These are phyloP conservation scores for Arctostaphylos glauca DNA, from an alignment of 148 eudicot genomes.

Conservation along the genomic window DNA sequence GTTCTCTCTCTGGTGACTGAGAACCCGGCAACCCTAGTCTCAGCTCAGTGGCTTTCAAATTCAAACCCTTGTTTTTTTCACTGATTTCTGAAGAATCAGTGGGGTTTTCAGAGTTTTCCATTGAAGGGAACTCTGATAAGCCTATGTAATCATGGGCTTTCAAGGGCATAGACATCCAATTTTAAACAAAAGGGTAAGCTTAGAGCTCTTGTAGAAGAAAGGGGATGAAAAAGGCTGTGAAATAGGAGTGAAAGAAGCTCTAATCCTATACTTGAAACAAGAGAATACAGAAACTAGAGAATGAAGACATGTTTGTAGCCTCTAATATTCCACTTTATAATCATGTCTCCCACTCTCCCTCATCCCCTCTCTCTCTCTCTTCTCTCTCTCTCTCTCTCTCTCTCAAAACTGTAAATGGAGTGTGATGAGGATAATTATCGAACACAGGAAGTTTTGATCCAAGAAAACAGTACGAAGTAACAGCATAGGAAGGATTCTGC, in stretches of 20 bases:
- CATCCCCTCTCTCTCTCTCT: background rate
- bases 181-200: background rate
- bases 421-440: background rate
- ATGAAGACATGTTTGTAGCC: slow-evolving; percentile 6
- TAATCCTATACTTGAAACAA: background rate
- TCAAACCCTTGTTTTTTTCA: slow-evolving; percentile 29
- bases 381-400: background rate
- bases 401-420: background rate
- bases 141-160: slow-evolving; percentile 53
- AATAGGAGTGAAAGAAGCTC: slow-evolving; percentile 4
- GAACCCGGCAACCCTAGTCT: slow-evolving; percentile 65
- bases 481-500: background rate
- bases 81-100: slow-evolving; percentile 9
- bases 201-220: slow-evolving; percentile 4
- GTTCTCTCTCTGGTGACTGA: slow-evolving; percentile 42
- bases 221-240: background rate
- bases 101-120: slow-evolving; percentile 32
- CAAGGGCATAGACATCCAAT: slow-evolving; percentile 37
- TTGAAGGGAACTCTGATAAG: slow-evolving; percentile 34
- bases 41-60: slow-evolving; percentile 55
- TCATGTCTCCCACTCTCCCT: background rate
- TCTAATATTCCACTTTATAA: background rate
- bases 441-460: too few species aligned
- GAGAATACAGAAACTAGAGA: slow-evolving; percentile 10
- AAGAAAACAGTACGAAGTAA: too few species aligned